Evolutionary conservation across 2,329 filamentous ascomycete species (phyloP).

Genomic region (Sordariomycetes sp.): DNA sequence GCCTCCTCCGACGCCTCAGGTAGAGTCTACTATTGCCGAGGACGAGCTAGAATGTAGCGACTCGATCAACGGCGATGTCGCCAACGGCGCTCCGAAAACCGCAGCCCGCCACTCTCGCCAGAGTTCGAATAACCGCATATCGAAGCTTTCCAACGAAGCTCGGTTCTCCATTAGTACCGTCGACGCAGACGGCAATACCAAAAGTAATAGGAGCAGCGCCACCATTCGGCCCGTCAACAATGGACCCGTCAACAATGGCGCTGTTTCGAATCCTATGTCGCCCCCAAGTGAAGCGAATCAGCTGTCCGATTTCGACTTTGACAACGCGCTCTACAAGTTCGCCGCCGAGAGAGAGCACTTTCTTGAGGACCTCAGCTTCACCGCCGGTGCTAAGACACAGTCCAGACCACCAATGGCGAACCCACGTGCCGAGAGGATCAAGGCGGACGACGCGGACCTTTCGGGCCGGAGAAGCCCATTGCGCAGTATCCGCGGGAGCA

Average conservation of each 20-base stretch:
- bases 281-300: not conserved
- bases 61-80: conserved; percentile 13
- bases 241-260: not conserved
- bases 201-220: conserved; percentile 52
- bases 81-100: conserved; percentile 17
- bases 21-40: conserved; percentile 48
- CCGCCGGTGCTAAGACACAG: conserved; percentile 65
- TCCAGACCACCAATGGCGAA: conserved; percentile 60
- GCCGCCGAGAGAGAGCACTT: conserved; percentile 91
- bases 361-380: conserved; percentile 81
- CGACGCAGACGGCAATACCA: conserved; percentile 40
- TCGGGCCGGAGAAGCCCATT: conserved; percentile 41
- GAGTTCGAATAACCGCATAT: conserved; percentile 44
- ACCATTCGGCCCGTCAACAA: conserved; percentile 38
- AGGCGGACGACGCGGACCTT: conserved; percentile 51
- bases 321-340: conserved; percentile 85
- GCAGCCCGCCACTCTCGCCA: conserved; percentile 46
- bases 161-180: conserved; percentile 39
- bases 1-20: conserved; percentile 14
- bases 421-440: conserved; percentile 70
- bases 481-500: conserved; percentile 60
- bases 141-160: conserved; percentile 35
- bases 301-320: conserved; percentile 68
- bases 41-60: conserved; percentile 38
- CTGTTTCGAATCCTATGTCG: not conserved